Conservation (phyloP, 1,139 yeast species). For the Candida buenavistaensis region DNA sequence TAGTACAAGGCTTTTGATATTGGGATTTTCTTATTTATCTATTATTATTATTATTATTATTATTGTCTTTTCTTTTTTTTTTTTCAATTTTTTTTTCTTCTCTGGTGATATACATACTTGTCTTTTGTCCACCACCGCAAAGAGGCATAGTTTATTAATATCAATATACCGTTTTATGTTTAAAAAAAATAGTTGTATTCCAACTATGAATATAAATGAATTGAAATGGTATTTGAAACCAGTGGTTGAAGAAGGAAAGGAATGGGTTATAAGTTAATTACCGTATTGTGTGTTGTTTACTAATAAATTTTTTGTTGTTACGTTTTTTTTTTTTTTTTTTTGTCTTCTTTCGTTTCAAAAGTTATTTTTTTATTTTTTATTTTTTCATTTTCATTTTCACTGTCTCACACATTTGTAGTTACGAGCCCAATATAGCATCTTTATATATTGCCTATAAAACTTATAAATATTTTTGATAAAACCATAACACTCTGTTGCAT, state of each 20-base stretch:
- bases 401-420: no score
- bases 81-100: conserved; percentile 1
- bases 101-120: conserved; percentile 48
- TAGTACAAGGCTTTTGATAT: conserved; percentile 3
- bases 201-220: conserved; percentile 1
- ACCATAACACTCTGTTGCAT: not conserved
- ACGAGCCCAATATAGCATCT: no score
- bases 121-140: conserved; percentile 68
- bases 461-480: not conserved
- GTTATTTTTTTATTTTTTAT: conserved; percentile 2
- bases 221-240: not conserved
- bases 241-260: not conserved
- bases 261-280: not conserved
- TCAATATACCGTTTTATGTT: not conserved
- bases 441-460: no score
- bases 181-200: not conserved
- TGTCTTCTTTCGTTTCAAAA: conserved; percentile 4
- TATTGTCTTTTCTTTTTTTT: not conserved
- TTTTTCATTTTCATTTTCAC: no score
- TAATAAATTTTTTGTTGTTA: conserved; percentile 1
- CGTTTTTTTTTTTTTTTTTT: conserved; percentile 3
- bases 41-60: not conserved
- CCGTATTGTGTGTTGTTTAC: conserved; percentile 3
- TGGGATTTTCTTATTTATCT: not conserved
- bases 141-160: conserved; percentile 49